Conservation (phyloP, 176 grass and related monocot species). For the Zea luxurians region DNA sequence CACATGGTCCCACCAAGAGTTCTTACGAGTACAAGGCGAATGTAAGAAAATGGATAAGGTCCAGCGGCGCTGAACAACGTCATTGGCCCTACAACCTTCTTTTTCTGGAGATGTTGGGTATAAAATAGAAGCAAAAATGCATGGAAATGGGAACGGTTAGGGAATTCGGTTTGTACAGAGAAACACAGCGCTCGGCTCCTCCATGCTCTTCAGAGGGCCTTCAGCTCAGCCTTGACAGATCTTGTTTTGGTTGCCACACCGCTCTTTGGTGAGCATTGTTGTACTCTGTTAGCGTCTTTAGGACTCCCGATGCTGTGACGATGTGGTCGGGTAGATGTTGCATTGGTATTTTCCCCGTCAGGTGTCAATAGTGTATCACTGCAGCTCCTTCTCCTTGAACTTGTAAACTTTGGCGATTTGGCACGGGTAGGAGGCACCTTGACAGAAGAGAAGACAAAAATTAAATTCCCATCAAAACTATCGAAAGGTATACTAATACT, state of each 20-base stretch:
- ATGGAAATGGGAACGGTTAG: conserved; percentile 41
- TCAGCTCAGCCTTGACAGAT: conserved; percentile 58
- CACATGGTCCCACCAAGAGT: conserved; percentile 27
- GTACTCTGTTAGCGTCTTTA: conserved; percentile 57
- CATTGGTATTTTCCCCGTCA: conserved; percentile 9
- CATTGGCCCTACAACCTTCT: conserved; percentile 19
- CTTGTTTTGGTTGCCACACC: conserved; percentile 42
- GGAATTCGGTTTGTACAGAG: conserved; percentile 52
- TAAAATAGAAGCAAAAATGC: conserved; percentile 45
- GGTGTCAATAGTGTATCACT: conserved; percentile 41
- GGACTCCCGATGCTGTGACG: conserved; percentile 68
- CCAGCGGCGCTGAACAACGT: background rate
- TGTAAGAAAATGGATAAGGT: background rate
- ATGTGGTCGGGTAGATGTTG: conserved; percentile 41
- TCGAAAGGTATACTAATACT: conserved; percentile 7
- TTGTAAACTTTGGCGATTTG: conserved; percentile 83
- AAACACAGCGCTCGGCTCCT: conserved; percentile 8
- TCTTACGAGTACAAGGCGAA: conserved; percentile 15
- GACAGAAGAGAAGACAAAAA: conserved; percentile 29
- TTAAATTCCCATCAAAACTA: conserved; percentile 1
- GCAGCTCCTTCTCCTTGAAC: conserved; percentile 85
- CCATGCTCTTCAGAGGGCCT: conserved; percentile 18
- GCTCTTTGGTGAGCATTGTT: conserved; percentile 53
- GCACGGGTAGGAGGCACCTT: conserved; percentile 96
- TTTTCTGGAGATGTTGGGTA: conserved; percentile 18